Conservation (phyloP, 2,329 filamentous ascomycete species). For the Alternaria metachromatica region DNA sequence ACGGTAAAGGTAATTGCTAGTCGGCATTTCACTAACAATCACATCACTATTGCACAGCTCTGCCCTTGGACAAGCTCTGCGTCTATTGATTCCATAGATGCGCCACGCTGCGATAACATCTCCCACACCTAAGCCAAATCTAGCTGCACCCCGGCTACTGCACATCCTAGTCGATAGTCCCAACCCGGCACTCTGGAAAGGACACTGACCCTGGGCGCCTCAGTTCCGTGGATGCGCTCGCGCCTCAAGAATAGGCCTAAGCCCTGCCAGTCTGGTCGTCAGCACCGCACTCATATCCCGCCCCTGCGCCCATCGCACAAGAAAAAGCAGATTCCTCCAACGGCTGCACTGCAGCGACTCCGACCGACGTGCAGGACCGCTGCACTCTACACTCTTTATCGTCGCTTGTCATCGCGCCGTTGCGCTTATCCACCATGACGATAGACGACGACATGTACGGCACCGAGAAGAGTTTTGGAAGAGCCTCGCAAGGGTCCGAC, state of each 20-base stretch:
- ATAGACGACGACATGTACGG: conserved; percentile 47
- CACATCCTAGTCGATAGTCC: conserved; percentile 2
- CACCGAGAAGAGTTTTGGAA: conserved; percentile 49
- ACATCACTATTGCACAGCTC: not conserved
- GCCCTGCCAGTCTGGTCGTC: conserved; percentile 14
- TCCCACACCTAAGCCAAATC: conserved; percentile 12
- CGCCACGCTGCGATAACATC: conserved; percentile 14
- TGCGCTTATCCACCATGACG: conserved; percentile 27
- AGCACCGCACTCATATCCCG: conserved; percentile 14
- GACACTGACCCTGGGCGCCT: conserved; percentile 13
- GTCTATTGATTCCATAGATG: not conserved
- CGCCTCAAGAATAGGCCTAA: conserved; percentile 19
- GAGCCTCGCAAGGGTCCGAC: conserved; percentile 42
- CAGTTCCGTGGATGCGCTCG: conserved; percentile 8
- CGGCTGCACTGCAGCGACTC: conserved; percentile 22
- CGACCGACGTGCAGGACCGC: conserved; percentile 27
- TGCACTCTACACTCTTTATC: conserved; percentile 17
- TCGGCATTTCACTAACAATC: not conserved
- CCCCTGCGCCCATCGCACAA: conserved; percentile 1
- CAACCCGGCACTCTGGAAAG: conserved; percentile 16
- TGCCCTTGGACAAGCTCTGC: not conserved
- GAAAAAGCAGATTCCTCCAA: conserved; percentile 6
- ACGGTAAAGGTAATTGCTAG: not conserved
- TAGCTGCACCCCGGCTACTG: conserved; percentile 7
- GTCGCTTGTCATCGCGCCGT: conserved; percentile 6